Evolutionary conservation across 306 rosid genomes (phyloP).

Genomic region (Pyrus betulifolia): DNA sequence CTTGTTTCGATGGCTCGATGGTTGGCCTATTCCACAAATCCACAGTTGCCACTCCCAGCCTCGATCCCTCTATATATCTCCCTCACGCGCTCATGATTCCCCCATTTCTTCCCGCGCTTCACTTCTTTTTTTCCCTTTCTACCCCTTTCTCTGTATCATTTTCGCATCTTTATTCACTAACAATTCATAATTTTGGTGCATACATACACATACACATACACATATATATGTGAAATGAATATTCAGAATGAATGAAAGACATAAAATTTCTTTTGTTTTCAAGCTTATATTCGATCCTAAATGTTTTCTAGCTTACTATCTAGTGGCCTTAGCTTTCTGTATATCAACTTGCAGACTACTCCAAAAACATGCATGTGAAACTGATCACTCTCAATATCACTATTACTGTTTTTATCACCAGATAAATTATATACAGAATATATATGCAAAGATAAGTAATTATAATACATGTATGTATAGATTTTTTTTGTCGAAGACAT

Average conservation of each 20-base stretch:
- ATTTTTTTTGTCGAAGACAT: not conserved
- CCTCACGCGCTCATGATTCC: slow-evolving; percentile 30
- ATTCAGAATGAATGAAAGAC: not conserved
- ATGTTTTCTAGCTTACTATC: not conserved
- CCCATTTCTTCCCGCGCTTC: slow-evolving; percentile 15
- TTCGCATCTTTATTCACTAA: not conserved
- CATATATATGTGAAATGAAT: too few relatives aligned
- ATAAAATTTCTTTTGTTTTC: not conserved
- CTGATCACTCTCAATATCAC: not conserved
- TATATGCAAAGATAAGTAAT: not conserved
- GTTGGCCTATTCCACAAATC: not conserved
- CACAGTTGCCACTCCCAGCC: not conserved
- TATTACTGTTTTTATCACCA: not conserved
- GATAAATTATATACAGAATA: not conserved
- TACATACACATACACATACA: not conserved
- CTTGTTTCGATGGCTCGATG: slow-evolving; percentile 2
- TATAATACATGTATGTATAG: not conserved
- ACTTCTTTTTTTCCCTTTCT: slow-evolving; percentile 16
- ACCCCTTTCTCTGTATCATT: slow-evolving; percentile 18
- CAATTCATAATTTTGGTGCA: not conserved
- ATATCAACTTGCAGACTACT: slow-evolving; percentile 1
- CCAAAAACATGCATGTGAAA: slow-evolving; percentile 1
- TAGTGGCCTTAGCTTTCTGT: not conserved
- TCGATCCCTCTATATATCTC: not conserved
- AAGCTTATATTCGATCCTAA: not conserved